A percentile compares a stretch with the other conserved stretches of the same genome.
Evolutionary conservation across 2,329 filamentous ascomycete species (phyloP).

Genomic region (Thelonectria blattea): DNA sequence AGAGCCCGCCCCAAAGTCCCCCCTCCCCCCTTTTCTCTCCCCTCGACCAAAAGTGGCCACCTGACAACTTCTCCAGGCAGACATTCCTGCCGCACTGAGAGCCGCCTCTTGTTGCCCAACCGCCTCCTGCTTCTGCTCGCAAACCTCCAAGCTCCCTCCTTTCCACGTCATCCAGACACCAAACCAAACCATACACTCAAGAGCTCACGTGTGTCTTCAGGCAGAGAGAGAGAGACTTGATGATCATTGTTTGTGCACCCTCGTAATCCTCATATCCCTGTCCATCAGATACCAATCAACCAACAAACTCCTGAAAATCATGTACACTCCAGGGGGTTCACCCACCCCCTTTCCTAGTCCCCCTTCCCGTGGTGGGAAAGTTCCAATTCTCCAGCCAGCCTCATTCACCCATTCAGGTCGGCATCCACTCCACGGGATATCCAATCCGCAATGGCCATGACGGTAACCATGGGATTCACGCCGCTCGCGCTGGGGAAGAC

Average conservation of each 20-base stretch:
- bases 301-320: slow-evolving; percentile 6
- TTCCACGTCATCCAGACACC: slow-evolving; percentile 7
- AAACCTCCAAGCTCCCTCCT: not conserved
- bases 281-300: slow-evolving; percentile 3
- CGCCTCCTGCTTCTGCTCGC: not conserved
- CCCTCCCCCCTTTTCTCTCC: not conserved
- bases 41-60: slow-evolving; percentile 2
- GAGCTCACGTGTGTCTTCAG: slow-evolving; percentile 3
- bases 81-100: slow-evolving; percentile 8
- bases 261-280: slow-evolving; percentile 10
- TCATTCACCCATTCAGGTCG: slow-evolving; percentile 44
- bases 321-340: slow-evolving; percentile 13
- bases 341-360: not conserved
- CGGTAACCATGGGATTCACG: slow-evolving; percentile 83
- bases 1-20: not conserved
- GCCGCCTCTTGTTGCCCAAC: not conserved
- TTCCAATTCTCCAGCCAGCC: slow-evolving; percentile 1
- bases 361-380: not conserved
- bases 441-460: slow-evolving; percentile 73
- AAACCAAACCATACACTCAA: not conserved
- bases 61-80: slow-evolving; percentile 9
- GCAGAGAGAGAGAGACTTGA: too few species aligned
- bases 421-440: slow-evolving; percentile 64
- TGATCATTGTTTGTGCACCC: too few species aligned
- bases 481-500: slow-evolving; percentile 79